Base-by-base conservation (phyloP, 352 stramenopile genomes). In the Globisporangium yorkense region DNA sequence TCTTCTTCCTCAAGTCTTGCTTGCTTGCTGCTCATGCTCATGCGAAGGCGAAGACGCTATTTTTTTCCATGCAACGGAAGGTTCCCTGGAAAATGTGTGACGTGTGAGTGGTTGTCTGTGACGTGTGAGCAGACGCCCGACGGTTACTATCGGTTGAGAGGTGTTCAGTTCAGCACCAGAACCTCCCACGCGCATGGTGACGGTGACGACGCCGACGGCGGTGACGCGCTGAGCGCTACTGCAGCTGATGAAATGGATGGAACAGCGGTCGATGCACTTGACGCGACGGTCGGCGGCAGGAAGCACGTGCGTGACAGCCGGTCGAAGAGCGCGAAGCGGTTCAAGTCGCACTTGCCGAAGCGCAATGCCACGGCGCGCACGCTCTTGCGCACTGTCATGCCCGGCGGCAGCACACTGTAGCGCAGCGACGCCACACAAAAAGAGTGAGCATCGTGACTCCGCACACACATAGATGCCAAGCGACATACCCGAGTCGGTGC, bases 401-500 rank as follows among this genome's bases (percentile, higher is more conserved):
- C 72, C 7, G 75, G 70, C 18, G 64, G 58, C 24, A 85, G 48
- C 18, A 80, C 37, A 47, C 72, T 82, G 27, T 54, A 33, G 33
- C 27, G 29, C 48, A n/a, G 8, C 33, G 33, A 37, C 33, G 4
- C 48, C 3, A 49, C 16, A 40, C 31, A 55, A 20, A 37, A 46
- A 40, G 5, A 52, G 27, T 37, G 37, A 8, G 13, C 31, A 40
- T 45, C 54, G 16, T 5, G 1, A 54, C 40, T 44, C 40, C 24
- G 39, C 21, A 21, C 35, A 46, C 50, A 45, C 49, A 43, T 24
- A 52, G 10, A 49, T 12, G 5, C 27, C 29, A 56, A 35, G 49
- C 15, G 50, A 71, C 68, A 51, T 74, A 90, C 78, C 78, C 78
- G 51, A 91, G 69, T n/a, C 72, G 78, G 51, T 89, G 78, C 7